These are phyloP conservation scores for Aschersonia sp. DNA, from an alignment of 2,329 filamentous ascomycete genomes.

Conservation along the genomic window DNA sequence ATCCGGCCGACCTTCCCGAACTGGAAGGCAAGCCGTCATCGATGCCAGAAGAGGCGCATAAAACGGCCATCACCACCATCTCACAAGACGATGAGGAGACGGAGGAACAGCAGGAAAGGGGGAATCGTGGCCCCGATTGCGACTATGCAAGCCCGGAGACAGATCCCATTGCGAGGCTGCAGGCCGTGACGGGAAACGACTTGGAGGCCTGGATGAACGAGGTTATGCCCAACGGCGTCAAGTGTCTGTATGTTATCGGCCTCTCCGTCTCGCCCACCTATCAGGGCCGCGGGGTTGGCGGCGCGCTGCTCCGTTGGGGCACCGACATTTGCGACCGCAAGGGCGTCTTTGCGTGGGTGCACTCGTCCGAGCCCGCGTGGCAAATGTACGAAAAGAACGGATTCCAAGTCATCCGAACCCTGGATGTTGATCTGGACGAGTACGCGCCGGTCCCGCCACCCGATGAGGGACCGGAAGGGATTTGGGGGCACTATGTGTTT, in stretches of 20 bases:
- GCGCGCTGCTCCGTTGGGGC: conserved; percentile 17
- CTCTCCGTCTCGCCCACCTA: conserved; percentile 16
- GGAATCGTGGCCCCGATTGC: neutral
- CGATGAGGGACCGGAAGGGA: conserved; percentile 10
- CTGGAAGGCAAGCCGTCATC: conserved; percentile 6
- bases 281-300: conserved; percentile 17
- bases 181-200: conserved; percentile 14
- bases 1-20: conserved; percentile 9
- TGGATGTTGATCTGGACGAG: conserved; percentile 17
- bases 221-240: conserved; percentile 16
- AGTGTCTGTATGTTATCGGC: conserved; percentile 17
- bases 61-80: neutral
- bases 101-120: neutral
- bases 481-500: conserved; percentile 19
- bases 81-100: neutral
- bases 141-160: conserved; percentile 3
- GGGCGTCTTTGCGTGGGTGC: conserved; percentile 18
- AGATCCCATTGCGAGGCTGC: conserved; percentile 13
- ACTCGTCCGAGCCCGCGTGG: conserved; percentile 17
- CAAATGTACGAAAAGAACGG: conserved; percentile 15
- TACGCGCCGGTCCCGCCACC: conserved; percentile 12
- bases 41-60: neutral
- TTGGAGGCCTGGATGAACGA: conserved; percentile 15
- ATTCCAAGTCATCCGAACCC: conserved; percentile 13
- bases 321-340: conserved; percentile 13